Evolutionary conservation across 257 asterid species (phyloP).

Genomic region (Lycium ferocissimum): DNA sequence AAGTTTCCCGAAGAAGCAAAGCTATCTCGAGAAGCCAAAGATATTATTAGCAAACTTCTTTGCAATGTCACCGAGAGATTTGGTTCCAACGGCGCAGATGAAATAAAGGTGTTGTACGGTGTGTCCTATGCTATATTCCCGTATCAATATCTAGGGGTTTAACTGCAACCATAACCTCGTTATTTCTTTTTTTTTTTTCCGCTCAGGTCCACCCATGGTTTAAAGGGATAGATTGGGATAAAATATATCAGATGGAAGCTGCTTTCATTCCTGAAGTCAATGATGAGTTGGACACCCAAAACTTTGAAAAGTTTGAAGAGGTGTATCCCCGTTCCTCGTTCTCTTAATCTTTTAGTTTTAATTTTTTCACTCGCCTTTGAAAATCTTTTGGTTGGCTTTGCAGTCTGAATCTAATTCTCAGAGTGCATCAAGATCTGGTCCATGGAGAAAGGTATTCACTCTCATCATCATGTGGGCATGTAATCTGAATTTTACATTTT

Average conservation of each 20-base stretch:
- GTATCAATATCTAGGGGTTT: slow-evolving; percentile 34
- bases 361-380: not conserved
- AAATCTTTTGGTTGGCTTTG: slow-evolving; percentile 20
- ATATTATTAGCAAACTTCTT: slow-evolving; percentile 79
- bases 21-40: slow-evolving; percentile 78
- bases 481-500: not conserved
- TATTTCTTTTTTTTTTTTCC: slow-evolving; percentile 29
- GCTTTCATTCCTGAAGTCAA: slow-evolving; percentile 92
- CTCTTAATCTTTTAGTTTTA: not conserved
- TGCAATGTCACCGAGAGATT: slow-evolving; percentile 88
- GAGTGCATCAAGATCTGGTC: slow-evolving; percentile 80
- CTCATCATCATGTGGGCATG: not conserved
- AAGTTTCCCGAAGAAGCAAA: slow-evolving; percentile 95
- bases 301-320: slow-evolving; percentile 96
- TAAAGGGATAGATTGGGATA: slow-evolving; percentile 77
- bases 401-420: slow-evolving; percentile 75
- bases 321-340: slow-evolving; percentile 50
- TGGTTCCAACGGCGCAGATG: slow-evolving; percentile 86
- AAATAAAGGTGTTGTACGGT: slow-evolving; percentile 81
- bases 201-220: slow-evolving; percentile 88
- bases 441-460: slow-evolving; percentile 89
- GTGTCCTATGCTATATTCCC: slow-evolving; percentile 49
- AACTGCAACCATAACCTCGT: slow-evolving; percentile 29
- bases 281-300: slow-evolving; percentile 92
- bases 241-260: slow-evolving; percentile 83